Conservation (phyloP, 164 flowering plant species). For the Dillenia turbinata region DNA sequence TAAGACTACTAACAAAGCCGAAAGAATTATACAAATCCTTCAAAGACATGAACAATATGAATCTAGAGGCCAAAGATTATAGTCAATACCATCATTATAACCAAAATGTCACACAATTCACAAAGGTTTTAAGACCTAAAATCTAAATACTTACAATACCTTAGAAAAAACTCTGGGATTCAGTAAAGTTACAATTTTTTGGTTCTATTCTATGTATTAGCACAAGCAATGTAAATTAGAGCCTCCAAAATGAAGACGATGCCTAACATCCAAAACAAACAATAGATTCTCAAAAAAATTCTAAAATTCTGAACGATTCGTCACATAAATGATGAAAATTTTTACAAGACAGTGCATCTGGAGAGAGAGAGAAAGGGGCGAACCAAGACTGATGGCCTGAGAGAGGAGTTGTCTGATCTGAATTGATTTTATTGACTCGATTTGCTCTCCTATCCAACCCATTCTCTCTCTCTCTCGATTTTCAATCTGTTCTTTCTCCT, state of each 20-base stretch:
- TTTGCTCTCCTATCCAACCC: constrained; percentile 61
- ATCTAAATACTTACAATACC: no score
- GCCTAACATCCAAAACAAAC: background rate
- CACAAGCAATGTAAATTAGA: background rate
- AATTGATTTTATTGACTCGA: constrained; percentile 49
- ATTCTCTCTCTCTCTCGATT: constrained; percentile 12
- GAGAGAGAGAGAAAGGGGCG: constrained; percentile 8
- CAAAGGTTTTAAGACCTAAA: no score
- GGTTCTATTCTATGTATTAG: background rate
- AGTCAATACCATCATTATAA: no score
- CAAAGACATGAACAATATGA: no score
- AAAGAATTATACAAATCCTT: no score
- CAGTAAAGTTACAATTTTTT: no score
- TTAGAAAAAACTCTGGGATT: no score
- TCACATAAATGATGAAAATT: background rate
- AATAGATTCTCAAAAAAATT: background rate
- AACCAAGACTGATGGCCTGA: constrained; percentile 63
- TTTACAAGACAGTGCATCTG: background rate
- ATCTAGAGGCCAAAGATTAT: no score
- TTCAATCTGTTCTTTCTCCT: background rate
- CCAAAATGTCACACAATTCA: no score
- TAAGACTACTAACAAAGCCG: no score
- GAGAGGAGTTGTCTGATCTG: constrained; percentile 58
- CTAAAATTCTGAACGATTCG: background rate
- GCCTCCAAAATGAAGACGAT: background rate